phyloP scores from a whole-genome alignment of 2,329 filamentous ascomycete species.

The Fusarium mexicanum region DNA sequence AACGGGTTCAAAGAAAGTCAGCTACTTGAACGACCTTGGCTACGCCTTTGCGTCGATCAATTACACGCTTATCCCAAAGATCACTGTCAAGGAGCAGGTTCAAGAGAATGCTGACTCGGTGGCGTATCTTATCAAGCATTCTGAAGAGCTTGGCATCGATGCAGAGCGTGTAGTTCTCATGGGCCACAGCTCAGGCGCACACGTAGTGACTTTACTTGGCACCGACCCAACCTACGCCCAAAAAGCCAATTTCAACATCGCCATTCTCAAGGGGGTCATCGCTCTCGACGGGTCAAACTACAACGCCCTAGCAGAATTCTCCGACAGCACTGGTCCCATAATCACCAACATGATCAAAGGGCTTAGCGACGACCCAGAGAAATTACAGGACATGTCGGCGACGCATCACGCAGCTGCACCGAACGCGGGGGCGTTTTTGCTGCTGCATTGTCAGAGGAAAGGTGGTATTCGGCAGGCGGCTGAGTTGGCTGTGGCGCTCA shows the following conservation, averaged over 20 bases:
- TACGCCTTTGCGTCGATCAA: background rate
- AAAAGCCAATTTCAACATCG: background rate
- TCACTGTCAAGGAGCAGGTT: conserved; percentile 1
- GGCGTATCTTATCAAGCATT: background rate
- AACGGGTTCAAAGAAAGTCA: background rate
- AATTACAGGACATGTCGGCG: background rate
- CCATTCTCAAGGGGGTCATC: background rate
- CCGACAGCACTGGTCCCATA: background rate
- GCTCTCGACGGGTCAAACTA: conserved; percentile 5
- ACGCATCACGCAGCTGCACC: background rate
- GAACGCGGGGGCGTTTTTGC: background rate
- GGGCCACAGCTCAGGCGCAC: conserved; percentile 12
- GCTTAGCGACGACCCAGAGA: background rate
- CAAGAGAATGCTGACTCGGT: conserved; percentile 2
- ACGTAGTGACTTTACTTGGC: background rate
- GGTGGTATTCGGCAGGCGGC: background rate
- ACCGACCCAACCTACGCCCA: background rate
- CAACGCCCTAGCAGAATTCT: background rate
- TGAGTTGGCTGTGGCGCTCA: background rate
- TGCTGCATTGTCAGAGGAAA: background rate
- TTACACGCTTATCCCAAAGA: background rate
- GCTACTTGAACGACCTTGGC: background rate
- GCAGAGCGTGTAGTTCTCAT: background rate
- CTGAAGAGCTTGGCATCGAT: background rate
- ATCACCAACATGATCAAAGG: background rate